Evolutionary conservation across 176 grass and related monocot genomes (phyloP).

Genomic region (Juncus inflexus): DNA sequence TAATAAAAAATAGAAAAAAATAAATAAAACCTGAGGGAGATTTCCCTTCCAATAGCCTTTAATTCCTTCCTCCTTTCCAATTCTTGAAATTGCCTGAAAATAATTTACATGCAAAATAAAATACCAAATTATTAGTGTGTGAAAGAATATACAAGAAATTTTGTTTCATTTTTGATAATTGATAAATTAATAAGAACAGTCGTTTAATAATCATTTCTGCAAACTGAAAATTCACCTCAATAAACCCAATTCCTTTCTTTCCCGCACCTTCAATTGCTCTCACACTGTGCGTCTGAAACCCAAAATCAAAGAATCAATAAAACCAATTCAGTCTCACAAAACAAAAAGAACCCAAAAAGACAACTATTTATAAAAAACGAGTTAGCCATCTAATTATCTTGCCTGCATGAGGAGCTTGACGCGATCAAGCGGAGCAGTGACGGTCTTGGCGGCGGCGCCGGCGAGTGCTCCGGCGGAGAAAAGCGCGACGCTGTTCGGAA

Average conservation of each 20-base stretch:
- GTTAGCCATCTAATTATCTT: background rate
- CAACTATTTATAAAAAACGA: too few species aligned
- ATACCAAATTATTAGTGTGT: background rate
- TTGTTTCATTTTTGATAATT: background rate
- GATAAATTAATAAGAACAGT: background rate
- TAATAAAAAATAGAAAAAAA: conserved; percentile 8
- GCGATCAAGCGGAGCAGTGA: conserved; percentile 92
- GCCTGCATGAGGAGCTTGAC: conserved; percentile 98
- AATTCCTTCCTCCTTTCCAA: conserved; percentile 80
- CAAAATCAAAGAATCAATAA: background rate
- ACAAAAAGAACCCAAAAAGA: too few species aligned
- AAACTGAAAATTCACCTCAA: conserved; percentile 41
- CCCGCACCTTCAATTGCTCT: conserved; percentile 41
- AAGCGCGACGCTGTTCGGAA: conserved; percentile 71
- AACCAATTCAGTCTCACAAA: conserved; percentile 10
- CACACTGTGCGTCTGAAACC: conserved; percentile 67
- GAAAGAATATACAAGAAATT: too few species aligned
- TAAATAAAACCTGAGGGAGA: conserved; percentile 69
- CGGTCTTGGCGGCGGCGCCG: conserved; percentile 69
- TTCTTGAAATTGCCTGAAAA: conserved; percentile 57
- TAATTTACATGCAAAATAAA: conserved; percentile 4
- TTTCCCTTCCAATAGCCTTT: conserved; percentile 98
- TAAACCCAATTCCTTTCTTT: conserved; percentile 59
- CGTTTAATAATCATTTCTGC: background rate
- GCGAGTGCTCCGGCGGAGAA: conserved; percentile 72